Conservation (phyloP, 139 green algal species). For the Trebouxia sp. region DNA sequence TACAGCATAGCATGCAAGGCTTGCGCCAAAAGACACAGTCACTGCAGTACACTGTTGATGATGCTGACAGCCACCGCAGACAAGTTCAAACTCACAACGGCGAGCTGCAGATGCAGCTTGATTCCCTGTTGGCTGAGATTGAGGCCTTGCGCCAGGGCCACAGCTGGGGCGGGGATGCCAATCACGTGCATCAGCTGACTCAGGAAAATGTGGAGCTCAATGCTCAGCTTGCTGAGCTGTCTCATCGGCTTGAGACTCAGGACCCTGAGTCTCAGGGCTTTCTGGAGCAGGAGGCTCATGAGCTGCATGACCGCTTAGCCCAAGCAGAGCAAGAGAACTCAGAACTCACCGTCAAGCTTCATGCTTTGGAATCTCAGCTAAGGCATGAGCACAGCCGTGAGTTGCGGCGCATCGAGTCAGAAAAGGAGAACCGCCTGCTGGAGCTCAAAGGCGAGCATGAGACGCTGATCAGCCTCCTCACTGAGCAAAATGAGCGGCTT, state of each 20-base stretch:
- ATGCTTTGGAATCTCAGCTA: neutral
- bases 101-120: constrained; percentile 5
- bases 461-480: constrained; percentile 2
- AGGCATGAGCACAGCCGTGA: neutral
- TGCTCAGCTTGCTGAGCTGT: neutral
- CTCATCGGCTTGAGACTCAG: neutral
- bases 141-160: neutral
- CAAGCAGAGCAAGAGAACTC: neutral
- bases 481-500: constrained; percentile 20
- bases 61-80: neutral
- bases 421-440: constrained; percentile 14
- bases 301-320: neutral
- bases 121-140: neutral
- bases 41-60: constrained; percentile 3
- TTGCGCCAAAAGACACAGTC: neutral
- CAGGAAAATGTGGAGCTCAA: neutral
- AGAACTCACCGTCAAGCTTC: neutral
- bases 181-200: constrained; percentile 8
- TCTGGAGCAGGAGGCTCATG: neutral
- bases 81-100: neutral
- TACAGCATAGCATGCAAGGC: constrained; percentile 14
- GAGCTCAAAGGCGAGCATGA: constrained; percentile 16
- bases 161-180: neutral
- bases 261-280: neutral
- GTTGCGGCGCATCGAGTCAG: neutral